Conservation (phyloP, 805 yeast species). For the Candida morakotiae region DNA sequence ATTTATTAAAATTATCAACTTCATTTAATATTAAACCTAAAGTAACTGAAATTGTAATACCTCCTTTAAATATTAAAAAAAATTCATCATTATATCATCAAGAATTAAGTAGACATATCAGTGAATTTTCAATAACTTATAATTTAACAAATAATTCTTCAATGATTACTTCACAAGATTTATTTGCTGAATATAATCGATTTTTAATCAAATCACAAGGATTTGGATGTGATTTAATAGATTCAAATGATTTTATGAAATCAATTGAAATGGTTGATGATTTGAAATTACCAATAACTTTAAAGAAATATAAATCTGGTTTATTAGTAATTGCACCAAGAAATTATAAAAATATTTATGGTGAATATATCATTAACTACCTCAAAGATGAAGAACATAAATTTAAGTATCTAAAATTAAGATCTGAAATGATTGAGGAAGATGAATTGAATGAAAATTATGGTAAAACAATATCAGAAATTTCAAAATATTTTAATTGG, state of each 20-base stretch:
- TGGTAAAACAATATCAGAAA: constrained; percentile 37
- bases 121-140: constrained; percentile 54
- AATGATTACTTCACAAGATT: constrained; percentile 38
- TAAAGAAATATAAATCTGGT: constrained; percentile 32
- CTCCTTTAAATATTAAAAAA: constrained; percentile 34
- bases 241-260: constrained; percentile 62
- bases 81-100: constrained; percentile 42
- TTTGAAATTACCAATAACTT: constrained; percentile 54
- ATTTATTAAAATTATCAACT: constrained; percentile 56
- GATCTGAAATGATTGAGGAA: constrained; percentile 9
- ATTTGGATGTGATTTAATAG: constrained; percentile 58
- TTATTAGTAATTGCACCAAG: constrained; percentile 28
- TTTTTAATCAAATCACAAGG: constrained; percentile 33
- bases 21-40: constrained; percentile 23
- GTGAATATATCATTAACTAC: constrained; percentile 21
- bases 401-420: constrained; percentile 21
- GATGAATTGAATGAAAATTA: constrained; percentile 15
- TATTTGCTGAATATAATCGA: constrained; percentile 40
- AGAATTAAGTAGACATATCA: constrained; percentile 75
- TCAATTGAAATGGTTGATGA: constrained; percentile 56
- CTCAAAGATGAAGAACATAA: constrained; percentile 19
- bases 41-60: constrained; percentile 11
- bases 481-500: constrained; percentile 56
- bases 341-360: constrained; percentile 21
- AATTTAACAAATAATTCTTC: constrained; percentile 28